These are phyloP conservation scores for Apiospora koreana DNA, from an alignment of 2,329 filamentous ascomycete genomes.

Conservation along the genomic window DNA sequence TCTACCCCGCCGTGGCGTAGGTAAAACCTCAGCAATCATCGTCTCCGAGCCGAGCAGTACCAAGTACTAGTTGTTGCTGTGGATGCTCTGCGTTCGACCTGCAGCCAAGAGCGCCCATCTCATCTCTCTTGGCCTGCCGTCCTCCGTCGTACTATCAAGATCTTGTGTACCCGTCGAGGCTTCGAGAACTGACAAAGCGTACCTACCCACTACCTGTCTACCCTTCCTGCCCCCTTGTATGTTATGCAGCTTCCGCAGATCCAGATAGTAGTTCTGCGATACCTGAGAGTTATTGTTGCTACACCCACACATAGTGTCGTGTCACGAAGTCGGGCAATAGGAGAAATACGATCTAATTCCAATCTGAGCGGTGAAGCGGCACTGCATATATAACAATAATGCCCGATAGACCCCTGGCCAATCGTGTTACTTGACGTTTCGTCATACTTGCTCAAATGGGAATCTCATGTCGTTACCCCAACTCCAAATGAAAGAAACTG, in stretches of 20 bases:
- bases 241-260: not conserved
- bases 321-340: conserved; percentile 6
- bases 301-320: not conserved
- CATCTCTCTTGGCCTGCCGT: not conserved
- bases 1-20: conserved; percentile 10
- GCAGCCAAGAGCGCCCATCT: not conserved
- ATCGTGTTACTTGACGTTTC: not conserved
- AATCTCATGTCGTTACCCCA: not conserved
- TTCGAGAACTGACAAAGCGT: not conserved
- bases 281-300: not conserved
- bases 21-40: conserved; percentile 11
- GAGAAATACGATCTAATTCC: not conserved
- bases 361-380: not conserved
- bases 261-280: not conserved
- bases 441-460: conserved; percentile 4
- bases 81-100: not conserved
- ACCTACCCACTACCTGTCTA: not conserved
- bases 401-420: not conserved
- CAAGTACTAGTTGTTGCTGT: not conserved
- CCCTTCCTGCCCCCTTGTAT: not conserved
- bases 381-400: not conserved
- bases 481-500: not conserved
- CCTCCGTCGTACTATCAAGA: not conserved
- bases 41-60: not conserved
- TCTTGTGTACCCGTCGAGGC: not conserved